These are phyloP conservation scores for Backusella luteola DNA, from an alignment of 192 early-diverging fungal species.

Conservation along the genomic window DNA sequence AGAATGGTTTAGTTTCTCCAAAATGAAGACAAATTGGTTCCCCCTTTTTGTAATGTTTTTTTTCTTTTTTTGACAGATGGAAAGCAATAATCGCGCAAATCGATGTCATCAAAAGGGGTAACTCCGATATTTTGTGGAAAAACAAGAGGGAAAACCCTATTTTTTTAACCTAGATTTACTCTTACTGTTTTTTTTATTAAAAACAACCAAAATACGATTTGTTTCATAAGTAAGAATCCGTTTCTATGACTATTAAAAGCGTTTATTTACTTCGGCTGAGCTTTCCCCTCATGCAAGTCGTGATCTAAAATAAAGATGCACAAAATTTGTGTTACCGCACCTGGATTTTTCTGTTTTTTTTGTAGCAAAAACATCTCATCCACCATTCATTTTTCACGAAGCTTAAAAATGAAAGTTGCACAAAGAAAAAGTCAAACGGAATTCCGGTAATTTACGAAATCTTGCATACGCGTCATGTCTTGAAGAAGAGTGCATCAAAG, in stretches of 20 bases:
- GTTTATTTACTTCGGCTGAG: not conserved
- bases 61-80: constrained; percentile 16
- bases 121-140: not conserved
- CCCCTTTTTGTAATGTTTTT: not conserved
- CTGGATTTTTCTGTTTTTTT: not conserved
- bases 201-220: not conserved
- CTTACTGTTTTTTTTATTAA: not conserved
- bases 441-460: not conserved
- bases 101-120: not conserved
- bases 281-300: not conserved
- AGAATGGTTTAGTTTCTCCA: not conserved
- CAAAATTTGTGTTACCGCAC: not conserved
- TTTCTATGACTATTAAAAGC: not conserved
- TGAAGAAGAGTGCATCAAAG: not conserved
- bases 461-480: not conserved
- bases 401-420: not conserved
- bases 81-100: constrained; percentile 14
- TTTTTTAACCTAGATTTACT: not conserved
- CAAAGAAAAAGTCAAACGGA: not conserved
- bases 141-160: not conserved
- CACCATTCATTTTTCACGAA: not conserved
- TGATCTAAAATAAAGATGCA: not conserved
- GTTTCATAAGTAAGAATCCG: not conserved
- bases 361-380: not conserved
- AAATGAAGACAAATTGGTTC: not conserved